Conservation (phyloP, 2,329 filamentous ascomycete genomes). For the Eurotiales sp. region DNA sequence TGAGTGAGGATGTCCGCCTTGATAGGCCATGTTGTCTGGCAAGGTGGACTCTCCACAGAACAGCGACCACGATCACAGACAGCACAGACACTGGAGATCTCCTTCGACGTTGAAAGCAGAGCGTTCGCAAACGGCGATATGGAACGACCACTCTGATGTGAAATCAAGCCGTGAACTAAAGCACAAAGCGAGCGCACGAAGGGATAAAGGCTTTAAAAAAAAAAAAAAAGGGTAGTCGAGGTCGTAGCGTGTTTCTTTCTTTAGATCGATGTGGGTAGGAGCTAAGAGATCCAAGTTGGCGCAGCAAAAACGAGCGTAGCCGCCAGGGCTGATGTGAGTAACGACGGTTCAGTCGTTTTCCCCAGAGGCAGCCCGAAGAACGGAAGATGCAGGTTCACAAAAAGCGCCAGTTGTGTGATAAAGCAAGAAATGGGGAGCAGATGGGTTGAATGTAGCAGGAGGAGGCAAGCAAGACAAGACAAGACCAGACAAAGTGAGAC, state of each 20-base stretch:
- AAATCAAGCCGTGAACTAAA: too few species aligned
- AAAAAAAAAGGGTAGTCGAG: background rate
- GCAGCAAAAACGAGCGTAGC: constrained; percentile 10
- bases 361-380: too few species aligned
- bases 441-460: too few species aligned
- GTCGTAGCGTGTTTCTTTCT: constrained; percentile 10
- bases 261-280: constrained; percentile 4
- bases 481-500: too few species aligned
- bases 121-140: too few species aligned
- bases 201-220: background rate
- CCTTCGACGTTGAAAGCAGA: background rate
- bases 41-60: background rate
- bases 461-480: too few species aligned
- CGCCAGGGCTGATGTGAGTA: constrained; percentile 11
- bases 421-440: too few species aligned
- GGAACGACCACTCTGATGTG: too few species aligned
- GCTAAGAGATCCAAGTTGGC: constrained; percentile 10
- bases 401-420: too few species aligned
- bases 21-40: constrained; percentile 15
- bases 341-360: background rate
- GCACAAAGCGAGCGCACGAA: background rate
- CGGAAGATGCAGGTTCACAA: too few species aligned
- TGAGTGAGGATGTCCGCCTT: constrained; percentile 12
- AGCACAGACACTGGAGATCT: background rate
- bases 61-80: background rate